phyloP scores from a whole-genome alignment of 2,329 filamentous ascomycete species.

The Cladosporium velox region DNA sequence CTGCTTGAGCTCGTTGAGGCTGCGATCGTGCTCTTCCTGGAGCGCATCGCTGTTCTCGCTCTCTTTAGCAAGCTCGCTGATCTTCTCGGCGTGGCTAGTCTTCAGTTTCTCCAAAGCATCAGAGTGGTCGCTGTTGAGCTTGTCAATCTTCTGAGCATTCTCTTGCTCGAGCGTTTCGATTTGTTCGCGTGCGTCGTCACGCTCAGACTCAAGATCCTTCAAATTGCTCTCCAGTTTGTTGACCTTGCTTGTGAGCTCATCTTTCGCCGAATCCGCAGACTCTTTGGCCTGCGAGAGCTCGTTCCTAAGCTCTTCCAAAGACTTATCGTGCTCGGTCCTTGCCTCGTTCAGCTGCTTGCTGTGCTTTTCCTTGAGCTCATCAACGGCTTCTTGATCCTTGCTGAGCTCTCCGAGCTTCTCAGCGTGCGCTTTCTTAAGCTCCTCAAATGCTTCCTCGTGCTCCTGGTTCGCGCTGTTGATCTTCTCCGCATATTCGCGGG shows the following conservation, averaged over 20 bases:
- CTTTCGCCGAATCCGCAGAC: conserved; percentile 17
- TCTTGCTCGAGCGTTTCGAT: background rate
- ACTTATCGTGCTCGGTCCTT: conserved; percentile 11
- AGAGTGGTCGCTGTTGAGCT: conserved; percentile 24
- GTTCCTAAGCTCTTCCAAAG: conserved; percentile 19
- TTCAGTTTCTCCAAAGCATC: conserved; percentile 20
- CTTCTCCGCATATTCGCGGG: conserved; percentile 17
- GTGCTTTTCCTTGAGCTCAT: conserved; percentile 24
- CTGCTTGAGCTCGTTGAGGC: conserved; percentile 4
- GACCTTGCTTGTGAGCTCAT: conserved; percentile 19
- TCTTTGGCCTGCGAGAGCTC: conserved; percentile 18
- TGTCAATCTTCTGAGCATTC: background rate
- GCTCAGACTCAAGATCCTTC: conserved; percentile 23
- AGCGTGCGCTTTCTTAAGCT: conserved; percentile 22
- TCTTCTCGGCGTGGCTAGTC: conserved; percentile 14
- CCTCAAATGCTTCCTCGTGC: conserved; percentile 12
- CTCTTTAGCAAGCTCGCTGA: conserved; percentile 11
- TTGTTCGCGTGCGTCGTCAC: background rate
- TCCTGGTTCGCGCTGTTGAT: conserved; percentile 18
- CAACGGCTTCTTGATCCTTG: conserved; percentile 15
- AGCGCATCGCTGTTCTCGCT: background rate
- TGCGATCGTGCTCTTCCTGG: conserved; percentile 15
- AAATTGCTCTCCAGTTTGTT: conserved; percentile 17
- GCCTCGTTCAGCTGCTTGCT: conserved; percentile 1
- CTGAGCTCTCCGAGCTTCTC: conserved; percentile 23